These are phyloP conservation scores for Eucalyptus coolabah DNA, from an alignment of 345 rosid species.

Conservation along the genomic window DNA sequence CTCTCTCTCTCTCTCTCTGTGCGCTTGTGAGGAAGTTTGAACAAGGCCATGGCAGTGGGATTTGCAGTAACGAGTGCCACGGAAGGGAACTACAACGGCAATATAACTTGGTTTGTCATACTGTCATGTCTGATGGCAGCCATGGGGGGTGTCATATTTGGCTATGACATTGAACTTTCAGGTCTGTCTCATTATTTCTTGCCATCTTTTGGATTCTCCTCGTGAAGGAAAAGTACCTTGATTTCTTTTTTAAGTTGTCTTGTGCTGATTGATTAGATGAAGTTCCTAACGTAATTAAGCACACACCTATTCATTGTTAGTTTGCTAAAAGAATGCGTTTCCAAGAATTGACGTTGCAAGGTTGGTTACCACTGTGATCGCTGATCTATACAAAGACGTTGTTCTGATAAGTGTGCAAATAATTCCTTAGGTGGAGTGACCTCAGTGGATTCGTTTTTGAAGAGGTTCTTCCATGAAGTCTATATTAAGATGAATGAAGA, in stretches of 20 bases:
- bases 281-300: neutral
- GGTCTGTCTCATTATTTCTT: slow-evolving; percentile 7
- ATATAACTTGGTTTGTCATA: slow-evolving; percentile 44
- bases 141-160: slow-evolving; percentile 81
- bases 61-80: slow-evolving; percentile 1
- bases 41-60: slow-evolving; percentile 31
- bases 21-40: neutral
- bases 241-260: neutral
- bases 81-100: slow-evolving; percentile 19
- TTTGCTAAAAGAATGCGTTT: neutral
- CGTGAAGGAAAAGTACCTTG: neutral
- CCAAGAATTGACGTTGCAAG: neutral
- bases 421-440: slow-evolving; percentile 57
- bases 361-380: neutral
- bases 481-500: slow-evolving; percentile 38
- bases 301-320: neutral
- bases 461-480: slow-evolving; percentile 45
- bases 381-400: neutral
- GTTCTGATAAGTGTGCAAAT: neutral
- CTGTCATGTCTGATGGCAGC: slow-evolving; percentile 75
- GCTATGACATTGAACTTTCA: slow-evolving; percentile 77
- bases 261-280: neutral
- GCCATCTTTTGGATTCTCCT: neutral
- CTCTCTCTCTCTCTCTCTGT: neutral
- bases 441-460: slow-evolving; percentile 56